Base-by-base conservation (phyloP, 2,329 filamentous ascomycete genomes). In the Cytospora mali region DNA sequence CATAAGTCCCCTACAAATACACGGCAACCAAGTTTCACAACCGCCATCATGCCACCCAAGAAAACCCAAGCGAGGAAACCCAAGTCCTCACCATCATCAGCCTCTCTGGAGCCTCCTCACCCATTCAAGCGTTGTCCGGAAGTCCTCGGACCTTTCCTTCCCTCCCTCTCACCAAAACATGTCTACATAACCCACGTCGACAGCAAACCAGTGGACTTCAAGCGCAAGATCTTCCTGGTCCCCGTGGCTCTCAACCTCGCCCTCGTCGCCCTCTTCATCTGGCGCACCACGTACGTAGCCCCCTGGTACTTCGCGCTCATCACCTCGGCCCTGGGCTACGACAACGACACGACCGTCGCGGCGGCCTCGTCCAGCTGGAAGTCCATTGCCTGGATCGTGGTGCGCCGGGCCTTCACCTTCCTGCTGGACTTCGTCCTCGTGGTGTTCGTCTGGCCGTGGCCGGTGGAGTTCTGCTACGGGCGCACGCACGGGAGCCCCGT, bases 141-240 rank as follows among this genome's bases (percentile, higher is more conserved):
- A 55, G 80, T 81, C 33, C 83, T 96, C 59, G 70, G 81, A 56
- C 83, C 87, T 13, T 88, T 96, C 73, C 81, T 90, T 71, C 77
- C 83, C 39, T 83, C 80, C 50, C 87, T 97, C 64, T 83, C 87
- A 63, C 80, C 84, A 61, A 77, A 84, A 61, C 86, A 91, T 74
- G 83, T 96, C 73, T 97, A 97, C 82, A 84, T 97, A 70, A 83
- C 89, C 31, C 93, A 97, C 79, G 80, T 96, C 75, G 93, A 97
- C 80, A 78, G 77, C 64, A 87, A 89, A 66, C 87, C 88, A 0
- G 75, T 77, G 23, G 80, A 82, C 29, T 86, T 93, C 77, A 97
- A 97, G 77, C 85, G 85, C 73, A 90, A 91, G 71, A 89, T 96
- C 70, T 97, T 97, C 76, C 70, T 87, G 54, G 87, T 97, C 0